Evolutionary conservation across 192 early-diverging fungal species (phyloP).

Genomic region (Lobosporangium transversale): DNA sequence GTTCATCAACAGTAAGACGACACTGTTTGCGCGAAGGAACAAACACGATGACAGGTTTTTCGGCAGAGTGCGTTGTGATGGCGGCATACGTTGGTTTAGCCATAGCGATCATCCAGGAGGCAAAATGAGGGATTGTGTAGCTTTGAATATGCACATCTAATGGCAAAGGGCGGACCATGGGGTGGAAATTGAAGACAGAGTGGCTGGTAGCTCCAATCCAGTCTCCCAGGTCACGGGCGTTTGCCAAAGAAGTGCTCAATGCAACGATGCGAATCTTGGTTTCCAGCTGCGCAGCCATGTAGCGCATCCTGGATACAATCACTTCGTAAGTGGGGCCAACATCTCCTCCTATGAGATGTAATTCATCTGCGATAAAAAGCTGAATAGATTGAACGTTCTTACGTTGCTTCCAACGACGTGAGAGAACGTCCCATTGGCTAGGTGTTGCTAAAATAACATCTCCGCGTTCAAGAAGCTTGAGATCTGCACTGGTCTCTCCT

Average conservation of each 20-base stretch:
- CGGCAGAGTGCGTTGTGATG: constrained; percentile 68
- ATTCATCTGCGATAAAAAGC: constrained; percentile 92
- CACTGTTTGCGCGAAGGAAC: constrained; percentile 92
- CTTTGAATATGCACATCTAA: constrained; percentile 96
- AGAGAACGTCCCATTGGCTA: constrained; percentile 93
- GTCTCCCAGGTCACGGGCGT: constrained; percentile 97
- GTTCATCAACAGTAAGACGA: constrained; percentile 84
- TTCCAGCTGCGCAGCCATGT: constrained; percentile 72
- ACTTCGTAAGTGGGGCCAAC: constrained; percentile 93
- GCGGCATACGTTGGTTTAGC: constrained; percentile 85
- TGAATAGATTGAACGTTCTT: constrained; percentile 91
- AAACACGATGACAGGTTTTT: constrained; percentile 89
- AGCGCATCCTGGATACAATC: constrained; percentile 93
- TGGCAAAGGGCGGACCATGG: constrained; percentile 91
- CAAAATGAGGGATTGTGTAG: constrained; percentile 91
- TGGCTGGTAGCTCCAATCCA: constrained; percentile 90
- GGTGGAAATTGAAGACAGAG: constrained; percentile 94
- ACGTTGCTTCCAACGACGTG: constrained; percentile 94
- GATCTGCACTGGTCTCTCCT: constrained; percentile 89
- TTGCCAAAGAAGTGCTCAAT: constrained; percentile 89
- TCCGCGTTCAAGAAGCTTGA: constrained; percentile 90
- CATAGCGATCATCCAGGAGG: constrained; percentile 96
- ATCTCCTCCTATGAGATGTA: constrained; percentile 94
- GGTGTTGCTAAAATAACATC: constrained; percentile 94
- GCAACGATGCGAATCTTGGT: constrained; percentile 88